A percentile compares a stretch with the other conserved stretches of the same genome.
Evolutionary conservation across 352 stramenopile species (phyloP).

Genomic region (Phytophthora pisi): DNA sequence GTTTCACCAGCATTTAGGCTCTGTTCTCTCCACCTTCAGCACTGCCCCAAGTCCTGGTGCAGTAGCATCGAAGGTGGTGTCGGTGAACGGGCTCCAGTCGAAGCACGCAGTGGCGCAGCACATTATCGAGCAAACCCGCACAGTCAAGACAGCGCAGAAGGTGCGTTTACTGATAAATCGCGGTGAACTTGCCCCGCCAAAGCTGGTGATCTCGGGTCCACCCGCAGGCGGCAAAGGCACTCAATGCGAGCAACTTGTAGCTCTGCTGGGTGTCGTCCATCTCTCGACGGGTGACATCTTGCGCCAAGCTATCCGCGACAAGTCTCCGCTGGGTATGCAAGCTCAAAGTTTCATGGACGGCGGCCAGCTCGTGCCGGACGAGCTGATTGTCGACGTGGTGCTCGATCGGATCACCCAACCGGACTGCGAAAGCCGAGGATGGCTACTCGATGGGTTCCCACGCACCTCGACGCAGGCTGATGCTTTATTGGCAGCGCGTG

Average conservation of each 20-base stretch:
- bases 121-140: constrained; percentile 41
- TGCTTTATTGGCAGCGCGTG: constrained; percentile 65
- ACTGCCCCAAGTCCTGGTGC: constrained; percentile 7
- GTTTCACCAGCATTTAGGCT: constrained; percentile 82
- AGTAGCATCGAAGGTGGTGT: constrained; percentile 36
- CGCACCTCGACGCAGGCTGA: constrained; percentile 88
- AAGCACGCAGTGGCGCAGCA: constrained; percentile 47
- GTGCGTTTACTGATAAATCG: constrained; percentile 43
- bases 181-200: constrained; percentile 68
- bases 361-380: constrained; percentile 91
- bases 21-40: constrained; percentile 51
- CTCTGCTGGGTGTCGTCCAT: constrained; percentile 91
- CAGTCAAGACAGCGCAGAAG: constrained; percentile 50
- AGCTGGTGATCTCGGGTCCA: constrained; percentile 90
- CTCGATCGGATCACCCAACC: constrained; percentile 78
- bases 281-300: constrained; percentile 94
- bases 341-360: constrained; percentile 92
- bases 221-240: constrained; percentile 95
- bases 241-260: constrained; percentile 92
- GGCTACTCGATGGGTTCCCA: constrained; percentile 95
- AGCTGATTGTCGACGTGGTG: constrained; percentile 91
- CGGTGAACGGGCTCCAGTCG: constrained; percentile 54
- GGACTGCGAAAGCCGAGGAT: constrained; percentile 88
- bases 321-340: constrained; percentile 62
- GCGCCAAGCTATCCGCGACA: constrained; percentile 81